Evolutionary conservation across 805 yeast genomes (phyloP).

Genomic region (Pichia membranifaciens): DNA sequence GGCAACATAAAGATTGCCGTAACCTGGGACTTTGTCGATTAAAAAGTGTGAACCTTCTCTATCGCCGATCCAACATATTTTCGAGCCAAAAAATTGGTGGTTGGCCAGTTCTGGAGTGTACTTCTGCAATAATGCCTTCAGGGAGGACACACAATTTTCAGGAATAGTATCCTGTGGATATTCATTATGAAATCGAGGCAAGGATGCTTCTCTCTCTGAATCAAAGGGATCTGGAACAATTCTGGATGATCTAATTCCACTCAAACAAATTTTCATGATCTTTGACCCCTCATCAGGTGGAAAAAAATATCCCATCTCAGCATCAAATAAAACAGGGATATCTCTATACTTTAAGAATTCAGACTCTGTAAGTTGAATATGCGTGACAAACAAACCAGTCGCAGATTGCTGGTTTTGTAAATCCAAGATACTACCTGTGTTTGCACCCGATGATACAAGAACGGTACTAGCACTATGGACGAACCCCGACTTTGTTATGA

Average conservation of each 20-base stretch:
- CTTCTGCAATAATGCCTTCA: slow-evolving; percentile 25
- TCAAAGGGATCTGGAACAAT: slow-evolving; percentile 14
- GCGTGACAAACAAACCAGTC: slow-evolving; percentile 34
- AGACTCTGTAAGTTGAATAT: slow-evolving; percentile 32
- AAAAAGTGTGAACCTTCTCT: slow-evolving; percentile 34
- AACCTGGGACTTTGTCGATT: slow-evolving; percentile 33
- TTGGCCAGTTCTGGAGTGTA: slow-evolving; percentile 34
- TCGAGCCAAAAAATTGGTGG: slow-evolving; percentile 28
- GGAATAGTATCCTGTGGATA: slow-evolving; percentile 35
- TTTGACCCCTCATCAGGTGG: slow-evolving; percentile 39
- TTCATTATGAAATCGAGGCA: slow-evolving; percentile 33
- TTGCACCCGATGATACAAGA: slow-evolving; percentile 36
- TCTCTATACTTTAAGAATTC: slow-evolving; percentile 33
- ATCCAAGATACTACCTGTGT: slow-evolving; percentile 32
- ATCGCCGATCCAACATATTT: slow-evolving; percentile 35
- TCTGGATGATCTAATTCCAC: slow-evolving; percentile 29
- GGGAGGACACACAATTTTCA: slow-evolving; percentile 20
- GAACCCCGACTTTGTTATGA: slow-evolving; percentile 26
- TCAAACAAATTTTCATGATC: slow-evolving; percentile 34
- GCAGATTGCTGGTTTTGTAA: slow-evolving; percentile 30
- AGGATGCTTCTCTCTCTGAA: slow-evolving; percentile 18
- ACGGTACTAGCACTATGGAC: slow-evolving; percentile 29
- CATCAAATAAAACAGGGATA: slow-evolving; percentile 39
- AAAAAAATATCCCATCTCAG: slow-evolving; percentile 41
- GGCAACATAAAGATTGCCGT: slow-evolving; percentile 32